Evolutionary conservation across 1,284 basidiomycete genomes (phyloP).

Genomic region (Sporisorium exsertum): DNA sequence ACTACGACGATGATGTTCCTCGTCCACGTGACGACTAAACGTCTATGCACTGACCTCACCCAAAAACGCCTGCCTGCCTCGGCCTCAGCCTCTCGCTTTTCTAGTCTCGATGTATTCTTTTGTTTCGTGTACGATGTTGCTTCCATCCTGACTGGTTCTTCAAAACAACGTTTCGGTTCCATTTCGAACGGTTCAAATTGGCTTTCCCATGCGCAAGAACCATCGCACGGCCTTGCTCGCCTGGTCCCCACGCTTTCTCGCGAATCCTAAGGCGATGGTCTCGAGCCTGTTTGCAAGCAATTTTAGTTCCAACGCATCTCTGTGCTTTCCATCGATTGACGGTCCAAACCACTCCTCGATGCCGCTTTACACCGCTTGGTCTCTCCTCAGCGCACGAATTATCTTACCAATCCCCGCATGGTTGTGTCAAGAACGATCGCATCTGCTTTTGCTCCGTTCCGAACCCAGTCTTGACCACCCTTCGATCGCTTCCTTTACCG

Average conservation of each 20-base stretch:
- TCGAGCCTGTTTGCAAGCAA: conserved; percentile 18
- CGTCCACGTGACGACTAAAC: conserved; percentile 43
- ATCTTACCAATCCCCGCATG: not conserved
- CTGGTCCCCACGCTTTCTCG: not conserved
- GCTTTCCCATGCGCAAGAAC: conserved; percentile 7
- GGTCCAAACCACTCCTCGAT: conserved; percentile 4
- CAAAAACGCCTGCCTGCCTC: not conserved
- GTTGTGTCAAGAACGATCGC: not conserved
- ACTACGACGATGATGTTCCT: conserved; percentile 49
- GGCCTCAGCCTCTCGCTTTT: not conserved
- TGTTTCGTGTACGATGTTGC: conserved; percentile 16
- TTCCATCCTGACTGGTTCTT: conserved; percentile 18
- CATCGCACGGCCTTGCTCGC: not conserved
- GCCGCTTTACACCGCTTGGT: conserved; percentile 5
- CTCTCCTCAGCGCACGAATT: not conserved
- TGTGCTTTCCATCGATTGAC: conserved; percentile 3
- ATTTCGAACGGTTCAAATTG: conserved; percentile 2
- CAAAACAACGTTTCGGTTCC: conserved; percentile 11
- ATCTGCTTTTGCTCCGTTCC: not conserved
- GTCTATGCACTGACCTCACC: not conserved
- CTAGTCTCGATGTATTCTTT: conserved; percentile 20
- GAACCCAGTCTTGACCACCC: not conserved
- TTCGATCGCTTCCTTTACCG: not conserved
- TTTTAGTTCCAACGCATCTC: conserved; percentile 9
- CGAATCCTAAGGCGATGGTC: conserved; percentile 12